Conservation (phyloP, 331 rosid species). For the Cydonia oblonga region DNA sequence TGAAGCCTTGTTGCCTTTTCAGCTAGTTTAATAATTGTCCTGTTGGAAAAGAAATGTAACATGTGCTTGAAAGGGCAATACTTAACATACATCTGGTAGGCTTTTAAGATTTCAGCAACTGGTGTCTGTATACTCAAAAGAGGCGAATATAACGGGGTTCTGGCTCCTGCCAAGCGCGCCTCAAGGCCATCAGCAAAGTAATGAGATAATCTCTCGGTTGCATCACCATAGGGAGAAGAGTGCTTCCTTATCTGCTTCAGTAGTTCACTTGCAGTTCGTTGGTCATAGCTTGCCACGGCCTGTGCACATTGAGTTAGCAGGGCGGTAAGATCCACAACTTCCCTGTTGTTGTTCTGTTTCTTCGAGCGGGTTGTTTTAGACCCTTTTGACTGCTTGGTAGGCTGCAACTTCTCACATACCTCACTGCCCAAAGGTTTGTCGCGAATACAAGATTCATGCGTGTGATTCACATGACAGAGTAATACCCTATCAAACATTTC, state of each 20-base stretch:
- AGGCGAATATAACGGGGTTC: background rate
- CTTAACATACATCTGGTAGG: conserved; percentile 5
- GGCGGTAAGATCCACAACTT: conserved; percentile 18
- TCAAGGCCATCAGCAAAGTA: conserved; percentile 21
- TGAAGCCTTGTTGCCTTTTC: background rate
- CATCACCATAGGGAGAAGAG: conserved; percentile 14
- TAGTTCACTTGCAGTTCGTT: conserved; percentile 1
- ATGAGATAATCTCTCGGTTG: conserved; percentile 22
- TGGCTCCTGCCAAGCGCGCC: conserved; percentile 15
- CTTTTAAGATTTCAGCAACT: conserved; percentile 10
- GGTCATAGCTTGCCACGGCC: conserved; percentile 16
- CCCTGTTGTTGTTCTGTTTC: conserved; percentile 7
- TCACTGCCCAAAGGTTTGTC: conserved; percentile 12
- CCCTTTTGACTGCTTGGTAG: background rate
- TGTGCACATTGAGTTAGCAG: conserved; percentile 21
- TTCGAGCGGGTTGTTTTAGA: conserved; percentile 11
- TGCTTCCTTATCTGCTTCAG: conserved; percentile 24
- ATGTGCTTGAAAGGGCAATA: conserved; percentile 20
- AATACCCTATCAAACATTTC: conserved; percentile 61
- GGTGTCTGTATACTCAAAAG: background rate
- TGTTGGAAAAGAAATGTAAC: background rate
- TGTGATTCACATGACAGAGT: conserved; percentile 22
- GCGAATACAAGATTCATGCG: background rate
- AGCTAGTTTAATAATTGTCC: background rate
- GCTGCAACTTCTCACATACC: conserved; percentile 6